Evolutionary conservation across 768 basidiomycete genomes (phyloP), one percentile per base, ranked within the genome.

Genomic region (Termitomyces heimii): DNA sequence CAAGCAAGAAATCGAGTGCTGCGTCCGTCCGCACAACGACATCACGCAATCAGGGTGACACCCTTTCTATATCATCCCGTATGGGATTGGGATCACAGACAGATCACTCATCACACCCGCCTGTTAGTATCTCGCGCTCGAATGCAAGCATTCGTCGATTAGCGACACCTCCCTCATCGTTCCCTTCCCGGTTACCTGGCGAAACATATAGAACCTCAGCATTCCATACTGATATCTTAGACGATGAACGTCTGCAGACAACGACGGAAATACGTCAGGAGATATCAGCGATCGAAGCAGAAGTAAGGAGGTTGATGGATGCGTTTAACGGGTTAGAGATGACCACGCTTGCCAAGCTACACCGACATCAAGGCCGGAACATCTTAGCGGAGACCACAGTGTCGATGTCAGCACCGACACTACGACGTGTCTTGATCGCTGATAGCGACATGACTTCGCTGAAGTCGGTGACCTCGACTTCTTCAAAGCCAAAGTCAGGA

Each of bases 271-370:
- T 92, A 54, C 82, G 79, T 39, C 73, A 79, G 45, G 86, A 91
- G 63, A 87, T 92, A 43, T 72, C 78, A 57, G 69, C 76, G 6
- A 81, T 92, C 43, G 88, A 91, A 67, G 83, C 83, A 32, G 89
- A 92, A 66, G 83, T 81, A 6, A 77, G 79, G 59, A 76, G 86
- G 49, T 70, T 92, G 46, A 78, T 90, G 70, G 89, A 92, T 65
- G 88, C 89, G 3, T 92, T 92, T 68, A 88, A 82, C 62, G 88
- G 89, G 9, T 74, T 92, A 39, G 89, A 92, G 68, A 74, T 92
- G 56, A 86, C 79, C 34, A 81, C 85, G 22, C 71, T 90, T 48
- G 83, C 84, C 10, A 77, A 79, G 57, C 65, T 72, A 18, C 77
- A 78, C 47, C 72, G 77, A 58, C 67, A 61, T 68, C 67, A 63